phyloP scores from a whole-genome alignment of 208 protist genomes.

The Trypanosoma brucei region DNA sequence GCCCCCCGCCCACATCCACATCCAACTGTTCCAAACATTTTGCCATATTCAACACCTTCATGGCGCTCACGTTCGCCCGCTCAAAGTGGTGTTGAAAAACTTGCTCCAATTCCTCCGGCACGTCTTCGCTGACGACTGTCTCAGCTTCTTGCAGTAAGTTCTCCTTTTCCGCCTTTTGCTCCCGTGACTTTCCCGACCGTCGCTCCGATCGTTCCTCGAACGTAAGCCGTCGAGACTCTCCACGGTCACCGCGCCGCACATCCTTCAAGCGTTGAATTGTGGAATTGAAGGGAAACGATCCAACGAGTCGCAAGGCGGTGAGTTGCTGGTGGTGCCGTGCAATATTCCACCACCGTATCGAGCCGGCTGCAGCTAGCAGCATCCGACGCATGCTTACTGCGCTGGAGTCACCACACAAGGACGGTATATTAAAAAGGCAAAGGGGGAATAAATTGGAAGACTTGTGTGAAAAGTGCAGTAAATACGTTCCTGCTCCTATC shows the following conservation, averaged over 20 bases:
- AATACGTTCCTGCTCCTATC: too few species aligned
- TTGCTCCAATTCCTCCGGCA: conserved; percentile 66
- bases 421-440: too few species aligned
- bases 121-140: conserved; percentile 57
- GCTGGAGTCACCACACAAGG: too few species aligned
- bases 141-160: conserved; percentile 68
- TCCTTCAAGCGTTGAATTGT: conserved; percentile 45
- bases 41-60: conserved; percentile 87
- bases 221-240: conserved; percentile 69
- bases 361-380: not conserved
- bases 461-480: too few species aligned
- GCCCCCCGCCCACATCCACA: conserved; percentile 58
- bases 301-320: conserved; percentile 5
- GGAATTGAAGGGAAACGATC: conserved; percentile 11
- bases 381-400: not conserved
- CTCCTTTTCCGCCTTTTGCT: conserved; percentile 55
- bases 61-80: conserved; percentile 70
- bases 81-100: conserved; percentile 57
- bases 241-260: conserved; percentile 58
- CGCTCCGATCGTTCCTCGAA: conserved; percentile 82
- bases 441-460: too few species aligned
- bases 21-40: conserved; percentile 82
- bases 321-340: not conserved
- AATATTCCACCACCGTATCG: not conserved
- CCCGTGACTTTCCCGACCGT: conserved; percentile 61